Base-by-base conservation (phyloP, 2,329 filamentous ascomycete species). In the Xylaria sp. region DNA sequence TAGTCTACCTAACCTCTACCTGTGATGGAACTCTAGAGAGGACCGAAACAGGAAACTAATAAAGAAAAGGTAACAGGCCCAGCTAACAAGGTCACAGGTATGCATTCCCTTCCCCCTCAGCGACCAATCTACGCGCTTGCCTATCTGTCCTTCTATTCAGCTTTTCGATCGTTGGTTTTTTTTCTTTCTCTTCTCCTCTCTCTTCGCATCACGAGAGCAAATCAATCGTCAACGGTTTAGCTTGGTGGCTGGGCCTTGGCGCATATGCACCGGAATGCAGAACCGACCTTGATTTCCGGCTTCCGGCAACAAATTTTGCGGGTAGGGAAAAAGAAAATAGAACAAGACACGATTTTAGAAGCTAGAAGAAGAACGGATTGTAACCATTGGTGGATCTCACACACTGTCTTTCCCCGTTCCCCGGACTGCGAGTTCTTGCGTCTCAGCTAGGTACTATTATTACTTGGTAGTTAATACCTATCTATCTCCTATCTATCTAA, bases 201-300 rank as follows among this genome's bases (percentile, higher is more conserved):
- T 37, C 58, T 9, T 61, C 57, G 41, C 57, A 52, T 55, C 31
- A 55, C 56, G 58, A 57, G 48, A 63, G 37, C 48, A 59, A 59
- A 55, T 50, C 51, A 58, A 37, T 46, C 39, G 31, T 41, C 57
- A 69, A 69, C 63, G 59, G 46, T 57, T 39, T 28, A 39, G 54
- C 57, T 54, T 37, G 44, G 54, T 57, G 54, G 56, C 66, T 69
- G 55, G 65, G 46, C 15, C 69, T 71, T 71, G 66, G 69, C 69
- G 69, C 69, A 71, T 71, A 71, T 71, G 69, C 66, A 69, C 59
- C 66, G 63, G 62, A 44, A 70, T 69, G 69, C 66, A 69, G 56
- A 62, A 66, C 41, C 65, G 60, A 64, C 63, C 61, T 66, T 41
- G 69, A 66, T 58, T 66, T 71, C 69, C 69, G 69, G 66, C 66